phyloP scores from a whole-genome alignment of 345 rosid species.

The Heritiera fomes region DNA sequence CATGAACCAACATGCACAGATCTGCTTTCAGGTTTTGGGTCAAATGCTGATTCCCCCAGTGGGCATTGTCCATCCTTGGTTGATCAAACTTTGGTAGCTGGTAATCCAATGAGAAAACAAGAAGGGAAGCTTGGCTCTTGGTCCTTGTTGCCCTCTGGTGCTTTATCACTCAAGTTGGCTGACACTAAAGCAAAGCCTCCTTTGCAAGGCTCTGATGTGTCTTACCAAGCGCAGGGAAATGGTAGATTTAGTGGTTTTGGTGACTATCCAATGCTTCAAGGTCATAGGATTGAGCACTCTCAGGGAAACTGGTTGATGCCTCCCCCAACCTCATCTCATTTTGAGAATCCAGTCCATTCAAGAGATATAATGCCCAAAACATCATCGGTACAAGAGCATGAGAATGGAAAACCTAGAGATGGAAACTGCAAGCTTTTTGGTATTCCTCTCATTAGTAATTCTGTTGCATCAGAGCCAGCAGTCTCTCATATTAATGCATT shows the following conservation, averaged over 20 bases:
- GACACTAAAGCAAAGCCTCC: constrained; percentile 39
- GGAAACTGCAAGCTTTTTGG: constrained; percentile 82
- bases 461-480: constrained; percentile 33
- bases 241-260: constrained; percentile 35
- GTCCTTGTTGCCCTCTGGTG: constrained; percentile 50
- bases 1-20: constrained; percentile 59
- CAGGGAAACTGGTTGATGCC: constrained; percentile 59
- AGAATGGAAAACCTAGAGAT: constrained; percentile 44
- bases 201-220: constrained; percentile 34
- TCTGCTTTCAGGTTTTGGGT: constrained; percentile 63
- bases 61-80: constrained; percentile 39
- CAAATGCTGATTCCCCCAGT: constrained; percentile 40
- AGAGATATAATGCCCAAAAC: constrained; percentile 41
- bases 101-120: constrained; percentile 37
- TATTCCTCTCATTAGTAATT: constrained; percentile 52
- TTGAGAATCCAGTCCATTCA: constrained; percentile 39
- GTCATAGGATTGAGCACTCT: constrained; percentile 41
- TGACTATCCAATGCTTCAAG: constrained; percentile 46
- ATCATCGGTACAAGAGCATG: constrained; percentile 33
- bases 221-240: constrained; percentile 43
- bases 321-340: constrained; percentile 42
- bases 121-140: constrained; percentile 53
- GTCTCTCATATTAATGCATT: constrained; percentile 28
- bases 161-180: constrained; percentile 49
- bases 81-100: constrained; percentile 38